Base-by-base conservation (phyloP, 164 flowering plant species). In the Berberis thunbergii region DNA sequence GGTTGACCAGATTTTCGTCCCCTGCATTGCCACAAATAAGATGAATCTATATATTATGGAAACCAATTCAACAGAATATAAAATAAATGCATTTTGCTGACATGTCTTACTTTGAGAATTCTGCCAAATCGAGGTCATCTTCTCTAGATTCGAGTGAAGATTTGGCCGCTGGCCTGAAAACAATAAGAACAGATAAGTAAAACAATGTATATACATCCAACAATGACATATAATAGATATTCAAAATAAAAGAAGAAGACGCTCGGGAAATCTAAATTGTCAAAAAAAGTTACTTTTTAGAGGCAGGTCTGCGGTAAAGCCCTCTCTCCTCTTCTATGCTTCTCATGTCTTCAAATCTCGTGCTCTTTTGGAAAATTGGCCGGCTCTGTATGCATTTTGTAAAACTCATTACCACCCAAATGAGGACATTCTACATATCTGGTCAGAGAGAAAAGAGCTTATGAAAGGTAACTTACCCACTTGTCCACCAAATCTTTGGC, bases 301-400 rank as follows among this genome's bases (percentile, higher is more conserved):
- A 75, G 1, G 84, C 43, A 45, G 96, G 88, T 71, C 94, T 78
- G 56, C 94, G 70, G 38, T 58, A 81, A 6, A 80, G 86, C 61
- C 63, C 72, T 70, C 89, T 83, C 54, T 86, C 97, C 56, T 91
- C 97, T 49, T 95, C 97, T 57, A 62, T 54, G 61, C 68, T 77
- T 70, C 84, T 78, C 97, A 95, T 89, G 70, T 95, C 97, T 76
- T 95, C 97, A 81, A 84, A 95, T 61, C 97, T 79, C 8, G 99
- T 95, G 72, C 97, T 95, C 78, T 91, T 95, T 60, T 91, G 89
- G 63, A 91, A 95, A 73, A 95, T 95, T 0, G 99, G 97, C 41
- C 97, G 93, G 73, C 97, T 87, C 99, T 95, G 92, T 81, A 81
- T 10, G 61, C 26, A 26, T 26, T 26, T 26, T 26, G 26, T 26